Conservation (phyloP, 1,139 yeast genomes). For the Hansenula lynferdii region DNA sequence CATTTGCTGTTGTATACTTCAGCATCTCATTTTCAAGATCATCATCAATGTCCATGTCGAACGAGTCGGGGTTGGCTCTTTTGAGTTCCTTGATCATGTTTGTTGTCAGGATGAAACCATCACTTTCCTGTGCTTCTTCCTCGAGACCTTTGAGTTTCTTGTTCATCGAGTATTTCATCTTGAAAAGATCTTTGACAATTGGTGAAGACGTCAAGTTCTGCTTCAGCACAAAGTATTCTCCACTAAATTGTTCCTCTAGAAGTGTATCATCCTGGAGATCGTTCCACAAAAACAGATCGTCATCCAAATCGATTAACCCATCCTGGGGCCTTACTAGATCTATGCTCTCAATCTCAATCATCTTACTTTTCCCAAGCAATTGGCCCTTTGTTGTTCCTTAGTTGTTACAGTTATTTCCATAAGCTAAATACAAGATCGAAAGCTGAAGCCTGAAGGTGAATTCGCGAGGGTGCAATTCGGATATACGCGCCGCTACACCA, state of each 20-base stretch:
- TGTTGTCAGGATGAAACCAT: slow-evolving; percentile 14
- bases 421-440: too few species aligned
- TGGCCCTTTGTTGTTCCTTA: too few species aligned
- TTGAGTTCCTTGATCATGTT: slow-evolving; percentile 13
- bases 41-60: slow-evolving; percentile 15
- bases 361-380: too few species aligned
- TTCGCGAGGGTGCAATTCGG: too few species aligned
- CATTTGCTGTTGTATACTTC: slow-evolving; percentile 10
- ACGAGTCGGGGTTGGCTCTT: slow-evolving; percentile 16
- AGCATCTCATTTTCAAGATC: slow-evolving; percentile 19
- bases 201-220: slow-evolving; percentile 16
- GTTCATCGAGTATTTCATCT: slow-evolving; percentile 8
- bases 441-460: too few species aligned
- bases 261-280: neutral
- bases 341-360: too few species aligned
- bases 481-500: too few species aligned
- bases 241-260: neutral
- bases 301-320: too few species aligned
- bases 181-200: slow-evolving; percentile 9
- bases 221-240: slow-evolving; percentile 11
- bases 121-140: slow-evolving; percentile 3
- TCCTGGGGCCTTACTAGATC: too few species aligned
- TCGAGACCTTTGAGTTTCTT: slow-evolving; percentile 18
- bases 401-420: too few species aligned
- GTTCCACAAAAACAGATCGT: slow-evolving; percentile 7